phyloP scores from a whole-genome alignment of 192 early-diverging fungal genomes.

The Gryganskiella cystojenkinii region DNA sequence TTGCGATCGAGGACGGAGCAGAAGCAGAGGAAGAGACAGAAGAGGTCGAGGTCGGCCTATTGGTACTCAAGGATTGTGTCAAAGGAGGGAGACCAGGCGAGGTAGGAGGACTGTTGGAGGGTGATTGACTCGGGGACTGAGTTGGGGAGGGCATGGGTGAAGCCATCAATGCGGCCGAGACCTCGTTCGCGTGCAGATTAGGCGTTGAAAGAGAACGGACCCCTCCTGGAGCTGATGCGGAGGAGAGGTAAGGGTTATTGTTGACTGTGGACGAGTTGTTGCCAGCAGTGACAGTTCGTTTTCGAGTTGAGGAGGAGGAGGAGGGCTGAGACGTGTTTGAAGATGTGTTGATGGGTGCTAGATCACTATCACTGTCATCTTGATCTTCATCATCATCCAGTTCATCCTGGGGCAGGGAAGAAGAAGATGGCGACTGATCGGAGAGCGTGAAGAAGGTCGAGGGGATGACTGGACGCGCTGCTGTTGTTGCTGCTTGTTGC shows the following conservation, averaged over 20 bases:
- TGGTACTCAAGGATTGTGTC: not conserved
- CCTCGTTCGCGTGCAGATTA: slow-evolving; percentile 37
- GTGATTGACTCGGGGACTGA: slow-evolving; percentile 26
- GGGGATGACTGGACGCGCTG: slow-evolving; percentile 3
- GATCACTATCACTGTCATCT: not conserved
- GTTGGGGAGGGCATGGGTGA: slow-evolving; percentile 4
- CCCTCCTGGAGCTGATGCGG: not conserved
- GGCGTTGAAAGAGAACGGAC: slow-evolving; percentile 41
- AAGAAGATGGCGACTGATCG: not conserved
- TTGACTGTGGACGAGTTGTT: not conserved
- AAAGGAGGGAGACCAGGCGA: slow-evolving; percentile 27
- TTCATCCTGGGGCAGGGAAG: not conserved
- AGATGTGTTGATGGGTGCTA: not conserved
- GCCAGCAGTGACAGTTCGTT: slow-evolving; percentile 15
- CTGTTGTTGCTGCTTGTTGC: slow-evolving; percentile 1
- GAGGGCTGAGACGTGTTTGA: not conserved
- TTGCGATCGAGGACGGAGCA: not conserved
- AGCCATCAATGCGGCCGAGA: not conserved
- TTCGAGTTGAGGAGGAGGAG: not conserved
- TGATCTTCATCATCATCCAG: slow-evolving; percentile 14
- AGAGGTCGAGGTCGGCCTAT: too few species aligned
- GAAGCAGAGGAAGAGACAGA: not conserved
- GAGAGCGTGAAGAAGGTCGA: slow-evolving; percentile 30
- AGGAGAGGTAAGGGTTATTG: slow-evolving; percentile 22
- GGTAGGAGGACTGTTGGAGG: slow-evolving; percentile 34